Evolutionary conservation across 2,329 filamentous ascomycete species (phyloP), one percentile per base, ranked within the genome.

Genomic region (Pseudopyricularia javanii): DNA sequence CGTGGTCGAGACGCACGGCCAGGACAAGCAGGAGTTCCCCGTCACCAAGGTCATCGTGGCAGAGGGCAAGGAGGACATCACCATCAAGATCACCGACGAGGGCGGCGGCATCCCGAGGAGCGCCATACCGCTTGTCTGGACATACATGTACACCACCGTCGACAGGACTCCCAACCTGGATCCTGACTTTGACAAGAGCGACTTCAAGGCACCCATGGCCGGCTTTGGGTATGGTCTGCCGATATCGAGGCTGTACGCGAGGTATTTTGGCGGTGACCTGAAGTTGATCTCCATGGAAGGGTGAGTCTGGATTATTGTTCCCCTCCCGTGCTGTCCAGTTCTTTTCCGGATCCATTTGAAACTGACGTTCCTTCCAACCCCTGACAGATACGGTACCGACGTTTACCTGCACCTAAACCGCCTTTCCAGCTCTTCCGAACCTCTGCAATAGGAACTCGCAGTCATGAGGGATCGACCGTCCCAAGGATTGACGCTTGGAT

Each of bases 241-340:
- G 0, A 97, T 98, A 57, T 95, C 88, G 60, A 78, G 93, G 58
- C 74, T 98, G 51, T 98, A 98, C 63, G 93, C 93, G 53, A 78
- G 93, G 59, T 98, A 98, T 72, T 98, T 98, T 71, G 93, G 93
- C 55, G 93, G 93, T 54, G 93, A 98, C 68, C 68, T 98, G 62
- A 97, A 97, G 70, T 71, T 98, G 67, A 98, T 98, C 64, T 96
- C 90, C 67, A 98, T 98, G 93, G 93, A 98, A 75, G 93, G 93
- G 88, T 95, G 74, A 76, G 86, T 67, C 28, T 30, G 4, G 28
- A 30, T 30, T 40, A 49, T 33, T 24, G 12, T 50, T 53, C 47
- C 20, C 57, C 55, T 33, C 32, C 53, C 7, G 20, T 34, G 20
- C 28, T 28, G 20, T 47, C 35, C 12, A 28, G 26, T 5, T 5